Base-by-base conservation (phyloP, 768 basidiomycete species). In the Polyporus arcularius region DNA sequence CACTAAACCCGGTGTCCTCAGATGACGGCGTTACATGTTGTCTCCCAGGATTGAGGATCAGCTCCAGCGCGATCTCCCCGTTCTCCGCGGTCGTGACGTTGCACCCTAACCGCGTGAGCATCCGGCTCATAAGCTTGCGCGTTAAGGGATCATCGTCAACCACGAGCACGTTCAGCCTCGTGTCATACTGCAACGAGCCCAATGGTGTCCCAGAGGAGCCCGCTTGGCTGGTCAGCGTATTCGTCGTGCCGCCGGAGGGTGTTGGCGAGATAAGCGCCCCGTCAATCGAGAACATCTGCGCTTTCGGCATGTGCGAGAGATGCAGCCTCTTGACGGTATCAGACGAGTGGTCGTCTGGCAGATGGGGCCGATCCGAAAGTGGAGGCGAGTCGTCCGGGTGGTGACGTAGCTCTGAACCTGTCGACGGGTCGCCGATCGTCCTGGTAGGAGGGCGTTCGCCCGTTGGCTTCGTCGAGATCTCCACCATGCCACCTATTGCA, bases 101-200 rank as follows among this genome's bases (percentile, higher is more conserved):
- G 72, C 92, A 94, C 1, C 93, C 92, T 2, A 94, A 77, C 39
- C 92, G 80, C n/a, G 83, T 82, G 45, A 95, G 77, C 72, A 92
- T 83, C 26, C 92, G 81, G 61, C 80, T 82, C 93, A 95, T 94
- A 61, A 95, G 76, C 53, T 82, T 86, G 53, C 93, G 82, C 53
- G 94, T 94, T 55, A 94, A 72, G 11, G 80, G 73, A 71, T 96
- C 94, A 68, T 95, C 91, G 66, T 94, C 92, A 0, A 94, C 92
- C 3, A 94, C 90, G 18, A 93, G 78, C 48, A 90, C 90, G 14
- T 79, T 79, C 65, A 92, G 70, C 8, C 80, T 82, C 5, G 78
- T 72, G 55, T 85, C 84, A 43, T 85, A 49, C 30, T 57, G 63
- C 47, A 51, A 38, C 14, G 50, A 47, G 48, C 49, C 52, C 16